These are phyloP conservation scores for Primulina huaijiensis DNA, from an alignment of 257 asterid genomes.

Conservation along the genomic window DNA sequence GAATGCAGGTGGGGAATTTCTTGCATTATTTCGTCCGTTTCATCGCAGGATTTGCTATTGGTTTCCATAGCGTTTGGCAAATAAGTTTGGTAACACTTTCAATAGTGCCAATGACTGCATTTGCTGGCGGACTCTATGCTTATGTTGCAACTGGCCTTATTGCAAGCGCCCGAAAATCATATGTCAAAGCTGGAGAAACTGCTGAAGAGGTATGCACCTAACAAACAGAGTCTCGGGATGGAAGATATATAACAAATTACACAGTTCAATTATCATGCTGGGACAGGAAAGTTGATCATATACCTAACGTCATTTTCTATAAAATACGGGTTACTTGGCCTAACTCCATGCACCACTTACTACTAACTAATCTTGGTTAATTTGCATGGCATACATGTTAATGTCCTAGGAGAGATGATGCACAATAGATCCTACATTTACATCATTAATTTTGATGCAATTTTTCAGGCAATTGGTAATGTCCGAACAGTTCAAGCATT, in stretches of 20 bases:
- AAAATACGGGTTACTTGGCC: too few species aligned
- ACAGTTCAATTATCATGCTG: too few species aligned
- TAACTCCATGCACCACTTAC: too few species aligned
- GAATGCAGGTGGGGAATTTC: conserved; percentile 77
- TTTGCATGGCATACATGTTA: too few species aligned
- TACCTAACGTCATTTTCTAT: too few species aligned
- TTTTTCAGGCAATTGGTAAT: conserved; percentile 71
- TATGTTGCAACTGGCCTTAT: conserved; percentile 81
- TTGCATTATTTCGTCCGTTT: conserved; percentile 86
- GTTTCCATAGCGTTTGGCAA: conserved; percentile 92
- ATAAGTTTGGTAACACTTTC: conserved; percentile 90
- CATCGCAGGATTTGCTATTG: conserved; percentile 69
- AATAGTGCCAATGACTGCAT: conserved; percentile 84
- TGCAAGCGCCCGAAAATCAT: conserved; percentile 80
- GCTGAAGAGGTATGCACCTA: conserved; percentile 67
- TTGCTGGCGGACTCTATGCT: conserved; percentile 94
- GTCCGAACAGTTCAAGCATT: conserved; percentile 96
- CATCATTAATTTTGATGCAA: background rate
- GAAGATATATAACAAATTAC: too few species aligned
- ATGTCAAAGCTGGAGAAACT: conserved; percentile 87
- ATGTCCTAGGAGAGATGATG: too few species aligned
- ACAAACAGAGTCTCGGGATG: too few species aligned
- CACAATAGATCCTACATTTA: background rate
- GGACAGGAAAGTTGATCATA: too few species aligned
- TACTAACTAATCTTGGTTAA: too few species aligned